These are phyloP conservation scores for Fusarium oligoseptatum DNA, from an alignment of 2,329 filamentous ascomycete genomes.

Conservation along the genomic window DNA sequence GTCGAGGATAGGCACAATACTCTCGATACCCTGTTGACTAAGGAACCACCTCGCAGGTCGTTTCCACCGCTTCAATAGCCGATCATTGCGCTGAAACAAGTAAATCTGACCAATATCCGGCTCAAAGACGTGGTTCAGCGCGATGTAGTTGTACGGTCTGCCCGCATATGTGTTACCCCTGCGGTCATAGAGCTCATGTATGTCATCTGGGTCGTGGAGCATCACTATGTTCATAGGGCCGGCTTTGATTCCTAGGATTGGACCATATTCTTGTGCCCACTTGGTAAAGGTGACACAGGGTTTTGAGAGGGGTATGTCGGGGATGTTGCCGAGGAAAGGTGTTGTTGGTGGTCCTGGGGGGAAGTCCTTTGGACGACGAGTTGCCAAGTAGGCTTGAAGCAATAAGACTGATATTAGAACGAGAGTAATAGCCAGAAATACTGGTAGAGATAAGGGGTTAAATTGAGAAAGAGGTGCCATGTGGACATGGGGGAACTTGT, in stretches of 20 bases:
- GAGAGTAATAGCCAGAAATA: neutral
- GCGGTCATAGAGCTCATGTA: constrained; percentile 55
- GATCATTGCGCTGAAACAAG: constrained; percentile 41
- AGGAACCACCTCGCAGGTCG: constrained; percentile 40
- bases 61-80: constrained; percentile 39
- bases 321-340: constrained; percentile 45
- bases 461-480: neutral
- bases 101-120: constrained; percentile 40
- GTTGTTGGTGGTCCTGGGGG: constrained; percentile 21
- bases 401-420: neutral
- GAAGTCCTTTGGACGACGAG: constrained; percentile 15
- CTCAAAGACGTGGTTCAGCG: constrained; percentile 47
- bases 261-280: constrained; percentile 53
- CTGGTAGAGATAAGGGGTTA: neutral
- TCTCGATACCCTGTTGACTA: constrained; percentile 35
- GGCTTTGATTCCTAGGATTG: constrained; percentile 50
- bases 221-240: constrained; percentile 51
- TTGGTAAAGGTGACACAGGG: constrained; percentile 47
- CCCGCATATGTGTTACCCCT: constrained; percentile 55
- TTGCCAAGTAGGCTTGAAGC: constrained; percentile 6
- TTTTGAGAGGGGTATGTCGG: constrained; percentile 43
- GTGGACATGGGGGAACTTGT: neutral
- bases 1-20: constrained; percentile 31
- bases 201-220: constrained; percentile 49
- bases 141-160: constrained; percentile 48